phyloP scores from a whole-genome alignment of 306 rosid genomes.

The Quercus dentata region DNA sequence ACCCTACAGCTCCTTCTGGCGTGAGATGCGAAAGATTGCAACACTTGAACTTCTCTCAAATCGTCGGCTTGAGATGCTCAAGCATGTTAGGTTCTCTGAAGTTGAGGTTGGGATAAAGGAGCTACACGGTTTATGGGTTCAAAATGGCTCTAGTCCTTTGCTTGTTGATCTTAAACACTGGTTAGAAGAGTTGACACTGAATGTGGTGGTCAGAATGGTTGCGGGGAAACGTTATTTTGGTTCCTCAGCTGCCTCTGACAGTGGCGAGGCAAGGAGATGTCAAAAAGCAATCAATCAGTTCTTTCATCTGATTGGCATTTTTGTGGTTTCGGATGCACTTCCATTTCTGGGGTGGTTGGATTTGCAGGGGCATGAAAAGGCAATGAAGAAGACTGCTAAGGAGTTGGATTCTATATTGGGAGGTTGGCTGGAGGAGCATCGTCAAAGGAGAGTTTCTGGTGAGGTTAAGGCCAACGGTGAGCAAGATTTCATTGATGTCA shows the following conservation, averaged over 20 bases:
- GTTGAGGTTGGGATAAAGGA: conserved; percentile 30
- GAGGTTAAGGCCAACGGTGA: conserved; percentile 22
- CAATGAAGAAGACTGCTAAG: conserved; percentile 60
- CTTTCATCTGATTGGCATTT: conserved; percentile 44
- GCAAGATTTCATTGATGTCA: conserved; percentile 57
- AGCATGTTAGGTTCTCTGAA: conserved; percentile 41
- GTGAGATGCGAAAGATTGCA: conserved; percentile 48
- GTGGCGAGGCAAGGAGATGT: conserved; percentile 36
- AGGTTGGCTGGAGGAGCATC: conserved; percentile 56
- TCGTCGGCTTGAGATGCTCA: conserved; percentile 50
- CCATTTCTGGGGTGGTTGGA: conserved; percentile 57
- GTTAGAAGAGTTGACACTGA: conserved; percentile 42
- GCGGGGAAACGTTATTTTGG: conserved; percentile 56
- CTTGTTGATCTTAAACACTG: conserved; percentile 34
- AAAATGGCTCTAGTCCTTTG: conserved; percentile 4
- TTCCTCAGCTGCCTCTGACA: conserved; percentile 14
- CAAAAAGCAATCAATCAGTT: conserved; percentile 41
- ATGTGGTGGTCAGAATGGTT: conserved; percentile 58
- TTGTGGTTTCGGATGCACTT: conserved; percentile 48
- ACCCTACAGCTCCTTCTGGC: conserved; percentile 50
- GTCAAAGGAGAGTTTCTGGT: conserved; percentile 17
- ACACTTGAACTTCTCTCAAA: conserved; percentile 51
- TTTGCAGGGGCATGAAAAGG: conserved; percentile 49
- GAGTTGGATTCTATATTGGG: conserved; percentile 48
- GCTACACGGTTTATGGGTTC: conserved; percentile 12